Conservation (phyloP, 768 basidiomycete genomes). For the Lactarius akahatsu region DNA sequence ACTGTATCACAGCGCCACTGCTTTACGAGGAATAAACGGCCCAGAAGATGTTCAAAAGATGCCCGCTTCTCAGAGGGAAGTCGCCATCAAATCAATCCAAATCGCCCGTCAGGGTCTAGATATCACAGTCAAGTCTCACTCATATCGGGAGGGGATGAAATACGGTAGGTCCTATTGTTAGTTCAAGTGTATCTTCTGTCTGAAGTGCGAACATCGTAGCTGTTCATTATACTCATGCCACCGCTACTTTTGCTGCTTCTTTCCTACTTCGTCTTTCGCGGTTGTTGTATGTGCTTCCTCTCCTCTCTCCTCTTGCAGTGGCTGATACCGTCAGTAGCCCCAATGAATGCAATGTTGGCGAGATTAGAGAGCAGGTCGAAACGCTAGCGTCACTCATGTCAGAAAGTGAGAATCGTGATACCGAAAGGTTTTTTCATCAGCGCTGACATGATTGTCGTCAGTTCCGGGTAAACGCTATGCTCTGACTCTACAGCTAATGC, state of each 20-base stretch:
- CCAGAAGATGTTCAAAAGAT: constrained; percentile 86
- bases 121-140: constrained; percentile 78
- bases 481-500: constrained; percentile 82
- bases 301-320: not conserved
- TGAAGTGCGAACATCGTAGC: constrained; percentile 43
- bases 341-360: constrained; percentile 72
- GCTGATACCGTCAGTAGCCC: constrained; percentile 50
- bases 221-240: constrained; percentile 89
- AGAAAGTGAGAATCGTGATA: constrained; percentile 54
- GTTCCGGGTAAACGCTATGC: constrained; percentile 95
- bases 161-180: constrained; percentile 58
- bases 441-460: constrained; percentile 35
- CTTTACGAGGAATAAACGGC: constrained; percentile 76
- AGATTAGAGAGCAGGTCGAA: constrained; percentile 77
- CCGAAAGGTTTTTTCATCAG: constrained; percentile 2
- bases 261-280: constrained; percentile 84
- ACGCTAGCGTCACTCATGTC: constrained; percentile 73
- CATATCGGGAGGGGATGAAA: constrained; percentile 90
- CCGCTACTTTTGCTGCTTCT: constrained; percentile 91
- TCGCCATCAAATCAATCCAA: constrained; percentile 80
- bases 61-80: constrained; percentile 70
- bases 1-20: constrained; percentile 81
- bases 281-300: constrained; percentile 63
- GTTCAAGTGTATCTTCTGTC: not conserved
- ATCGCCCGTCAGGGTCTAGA: constrained; percentile 80